Base-by-base conservation (phyloP, 306 rosid species). In the Cucurbita pepo region DNA sequence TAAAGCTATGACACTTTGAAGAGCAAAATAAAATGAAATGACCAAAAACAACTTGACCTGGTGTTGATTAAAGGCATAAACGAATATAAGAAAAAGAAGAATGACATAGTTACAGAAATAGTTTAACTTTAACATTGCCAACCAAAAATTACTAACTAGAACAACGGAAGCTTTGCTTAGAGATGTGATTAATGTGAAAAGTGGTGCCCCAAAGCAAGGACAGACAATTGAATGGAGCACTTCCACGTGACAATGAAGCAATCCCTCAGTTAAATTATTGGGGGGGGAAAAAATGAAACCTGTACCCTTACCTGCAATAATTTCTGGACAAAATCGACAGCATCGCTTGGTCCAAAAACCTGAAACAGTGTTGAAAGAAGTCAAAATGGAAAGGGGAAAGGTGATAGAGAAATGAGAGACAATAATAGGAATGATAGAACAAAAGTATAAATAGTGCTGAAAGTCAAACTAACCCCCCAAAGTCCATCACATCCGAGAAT, bases 321-420 rank as follows among this genome's bases (percentile, higher is more conserved):
- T 78, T 88, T 90, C 78, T 84, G 90, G 76, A 90, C 97, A 88
- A 92, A 92, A 71, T 81, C 88, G 60, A 90, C 92, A 59, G 97
- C 97, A 79, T 92, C 95, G 77, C 91, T 86, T 64, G 97, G 97
- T 82, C 97, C 97, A 75, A 92, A 88, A 57, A 92, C 97, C 97
- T 92, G 85, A 54, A 60, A 78, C 58, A 79, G 45, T 76, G 57
- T 64, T 22, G 64, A 76, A 57, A 66, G 19, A 36, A 57, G 38
- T 71, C 75, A 38, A 69, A 75, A 41, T n/a, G 43, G 71, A 75
- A 34, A 19, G 41, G 5, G 37, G 21, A 78, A 56, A 47, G 18
- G 72, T 71, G 55, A 45, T 45, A 79, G 75, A 67, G 76, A 70
- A 74, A 37, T 56, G 77, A 80, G 8, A 14, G n/a, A 58, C 13